Base-by-base conservation (phyloP, 192 early-diverging fungal species). In the Coemansia sp. region DNA sequence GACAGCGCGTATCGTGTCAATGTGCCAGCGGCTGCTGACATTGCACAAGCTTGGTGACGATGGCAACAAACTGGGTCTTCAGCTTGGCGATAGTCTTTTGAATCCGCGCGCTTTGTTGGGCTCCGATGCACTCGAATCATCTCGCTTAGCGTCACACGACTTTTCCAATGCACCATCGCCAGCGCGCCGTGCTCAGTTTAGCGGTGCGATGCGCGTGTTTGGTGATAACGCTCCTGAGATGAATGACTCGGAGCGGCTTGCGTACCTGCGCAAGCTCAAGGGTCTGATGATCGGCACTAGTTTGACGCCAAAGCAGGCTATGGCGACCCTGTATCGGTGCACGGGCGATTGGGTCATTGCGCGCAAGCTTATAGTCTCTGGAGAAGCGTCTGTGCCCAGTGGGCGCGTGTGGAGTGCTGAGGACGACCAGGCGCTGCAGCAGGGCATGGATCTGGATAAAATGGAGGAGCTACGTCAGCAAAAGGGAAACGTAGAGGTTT, bases 401-500 rank as follows among this genome's bases (percentile, higher is more conserved):
- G 20, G 53, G 5, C 73, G 69, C 53, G 58, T 70, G 64, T 82
- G 79, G 79, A 73, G 70, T 22, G 58, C 70, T 3, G 37, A 59
- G 32, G 79, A 82, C 22, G 79, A 82, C 45, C 52, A 64, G 11
- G 47, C 61, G 8, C 50, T 82, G 43, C 61, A 73, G 45, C 67
- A 70, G 27, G 74, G 65, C 3, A 35, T 64, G 41, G 50, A 38
- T 61, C n/a, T 65, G 24, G 56, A 39, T 20, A 62, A 43, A 32
- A 69, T 82, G 74, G 67, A 73, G 29, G 64, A 69, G n/a, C 64
- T 82, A 66, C 74, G 79, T 4, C 39, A 65, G 65, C 62, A 65
- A 64, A 73, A 72, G 64, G 74, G 79, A 61, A 76, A 68, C 40
- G 70, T 76, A 38, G 79, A 82, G 71, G 79, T 82, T 34, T 82